These are phyloP conservation scores for Garcia nutans DNA, from an alignment of 345 rosid species.

Conservation along the genomic window DNA sequence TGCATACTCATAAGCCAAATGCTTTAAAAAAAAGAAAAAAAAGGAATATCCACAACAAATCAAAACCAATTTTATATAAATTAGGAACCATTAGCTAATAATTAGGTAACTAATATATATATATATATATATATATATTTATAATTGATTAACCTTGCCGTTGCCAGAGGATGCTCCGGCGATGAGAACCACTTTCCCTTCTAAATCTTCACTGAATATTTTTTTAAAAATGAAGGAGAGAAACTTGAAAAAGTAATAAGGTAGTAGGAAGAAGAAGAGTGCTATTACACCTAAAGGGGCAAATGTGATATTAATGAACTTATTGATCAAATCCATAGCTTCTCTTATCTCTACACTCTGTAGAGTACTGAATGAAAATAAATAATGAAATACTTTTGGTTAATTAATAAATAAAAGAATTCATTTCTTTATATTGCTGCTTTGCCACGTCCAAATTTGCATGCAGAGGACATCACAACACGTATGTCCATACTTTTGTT, in stretches of 20 bases:
- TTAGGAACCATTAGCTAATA: no score
- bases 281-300: slow-evolving; percentile 26
- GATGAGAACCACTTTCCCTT: slow-evolving; percentile 64
- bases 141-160: slow-evolving; percentile 44
- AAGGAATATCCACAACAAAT: no score
- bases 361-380: neutral
- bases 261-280: slow-evolving; percentile 44
- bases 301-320: slow-evolving; percentile 29
- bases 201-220: slow-evolving; percentile 42
- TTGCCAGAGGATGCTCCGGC: slow-evolving; percentile 73
- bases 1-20: slow-evolving; percentile 40
- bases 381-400: neutral
- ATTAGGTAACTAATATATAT: no score
- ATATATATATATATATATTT: no score
- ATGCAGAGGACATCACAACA: neutral
- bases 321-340: slow-evolving; percentile 38
- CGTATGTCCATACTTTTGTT: neutral
- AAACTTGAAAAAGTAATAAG: slow-evolving; percentile 38
- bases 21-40: slow-evolving; percentile 23
- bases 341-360: neutral
- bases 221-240: slow-evolving; percentile 21
- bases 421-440: no score
- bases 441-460: neutral
- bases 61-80: no score
- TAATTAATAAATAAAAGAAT: neutral